Evolutionary conservation across 495 filamentous ascomycete genomes (phyloP).

Genomic region (Penicillium egyptiacum): DNA sequence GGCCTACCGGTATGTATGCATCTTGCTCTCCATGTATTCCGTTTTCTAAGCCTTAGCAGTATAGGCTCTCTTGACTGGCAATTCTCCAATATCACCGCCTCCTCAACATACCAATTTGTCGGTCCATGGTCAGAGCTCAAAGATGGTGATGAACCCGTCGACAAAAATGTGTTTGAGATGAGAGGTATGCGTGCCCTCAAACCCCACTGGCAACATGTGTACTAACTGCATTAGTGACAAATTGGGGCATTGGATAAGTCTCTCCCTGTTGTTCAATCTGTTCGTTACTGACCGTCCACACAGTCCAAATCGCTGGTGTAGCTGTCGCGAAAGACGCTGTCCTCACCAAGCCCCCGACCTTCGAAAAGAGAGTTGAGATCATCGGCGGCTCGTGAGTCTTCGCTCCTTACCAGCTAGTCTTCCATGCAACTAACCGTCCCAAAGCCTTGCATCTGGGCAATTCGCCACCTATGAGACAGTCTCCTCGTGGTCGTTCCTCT

Average conservation of each 20-base stretch:
- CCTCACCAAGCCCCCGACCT: conserved; percentile 53
- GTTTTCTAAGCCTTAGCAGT: conserved; percentile 26
- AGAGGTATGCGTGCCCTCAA: conserved; percentile 28
- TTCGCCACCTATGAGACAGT: conserved; percentile 66
- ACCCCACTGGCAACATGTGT: neutral
- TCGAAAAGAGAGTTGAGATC: conserved; percentile 58
- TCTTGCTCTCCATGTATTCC: neutral
- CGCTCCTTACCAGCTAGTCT: too few species aligned
- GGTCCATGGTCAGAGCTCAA: conserved; percentile 27
- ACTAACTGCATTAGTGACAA: conserved; percentile 50
- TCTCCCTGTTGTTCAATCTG: neutral
- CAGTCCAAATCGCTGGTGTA: conserved; percentile 57
- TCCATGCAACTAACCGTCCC: neutral
- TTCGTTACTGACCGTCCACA: conserved; percentile 18
- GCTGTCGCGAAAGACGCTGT: conserved; percentile 50
- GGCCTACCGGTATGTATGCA: conserved; percentile 46
- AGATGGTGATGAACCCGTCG: conserved; percentile 14
- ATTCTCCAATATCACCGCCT: conserved; percentile 65
- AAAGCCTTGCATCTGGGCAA: conserved; percentile 49
- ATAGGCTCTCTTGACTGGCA: conserved; percentile 64
- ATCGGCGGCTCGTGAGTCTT: conserved; percentile 59
- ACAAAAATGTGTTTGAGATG: conserved; percentile 37
- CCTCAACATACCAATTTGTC: conserved; percentile 61
- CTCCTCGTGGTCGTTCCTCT: conserved; percentile 56
- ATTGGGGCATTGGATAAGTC: conserved; percentile 63